phyloP scores from a whole-genome alignment of 1,284 basidiomycete genomes.

The Boletus semigastroideus region DNA sequence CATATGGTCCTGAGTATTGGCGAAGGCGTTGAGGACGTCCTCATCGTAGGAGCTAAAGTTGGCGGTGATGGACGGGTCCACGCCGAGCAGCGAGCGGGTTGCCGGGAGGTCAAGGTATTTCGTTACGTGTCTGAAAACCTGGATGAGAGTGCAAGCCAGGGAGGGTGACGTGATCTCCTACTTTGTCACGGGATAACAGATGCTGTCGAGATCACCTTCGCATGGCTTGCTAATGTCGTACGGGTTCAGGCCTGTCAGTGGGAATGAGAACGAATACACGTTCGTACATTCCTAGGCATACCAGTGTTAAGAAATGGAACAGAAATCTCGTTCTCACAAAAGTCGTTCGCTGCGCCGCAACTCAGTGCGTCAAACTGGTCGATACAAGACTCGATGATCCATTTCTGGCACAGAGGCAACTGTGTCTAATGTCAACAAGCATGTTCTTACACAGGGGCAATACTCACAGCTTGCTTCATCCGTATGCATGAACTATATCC shows the following conservation, averaged over 20 bases:
- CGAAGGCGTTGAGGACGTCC: slow-evolving; percentile 37
- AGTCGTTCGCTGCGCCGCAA: slow-evolving; percentile 40
- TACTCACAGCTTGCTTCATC: slow-evolving; percentile 48
- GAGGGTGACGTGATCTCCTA: slow-evolving; percentile 22
- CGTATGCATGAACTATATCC: slow-evolving; percentile 42
- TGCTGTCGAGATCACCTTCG: slow-evolving; percentile 34
- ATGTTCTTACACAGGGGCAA: neutral
- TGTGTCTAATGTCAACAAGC: slow-evolving; percentile 17
- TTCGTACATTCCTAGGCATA: slow-evolving; percentile 18
- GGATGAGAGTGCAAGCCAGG: neutral
- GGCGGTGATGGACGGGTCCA: slow-evolving; percentile 41
- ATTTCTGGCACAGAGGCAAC: slow-evolving; percentile 50
- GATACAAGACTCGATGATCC: slow-evolving; percentile 41
- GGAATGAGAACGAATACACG: slow-evolving; percentile 20
- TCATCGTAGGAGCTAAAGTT: slow-evolving; percentile 51
- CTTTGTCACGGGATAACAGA: slow-evolving; percentile 52
- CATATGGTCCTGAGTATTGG: slow-evolving; percentile 37
- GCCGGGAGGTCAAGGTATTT: slow-evolving; percentile 43
- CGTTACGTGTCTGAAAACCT: slow-evolving; percentile 42
- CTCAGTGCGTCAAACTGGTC: slow-evolving; percentile 50
- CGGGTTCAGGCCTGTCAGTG: slow-evolving; percentile 37
- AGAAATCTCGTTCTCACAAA: slow-evolving; percentile 43
- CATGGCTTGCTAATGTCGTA: slow-evolving; percentile 61
- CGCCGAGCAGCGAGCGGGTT: slow-evolving; percentile 57
- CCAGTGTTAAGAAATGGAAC: slow-evolving; percentile 38